Conservation (phyloP, 116 monocot species). For the Cymodocea nodosa region DNA sequence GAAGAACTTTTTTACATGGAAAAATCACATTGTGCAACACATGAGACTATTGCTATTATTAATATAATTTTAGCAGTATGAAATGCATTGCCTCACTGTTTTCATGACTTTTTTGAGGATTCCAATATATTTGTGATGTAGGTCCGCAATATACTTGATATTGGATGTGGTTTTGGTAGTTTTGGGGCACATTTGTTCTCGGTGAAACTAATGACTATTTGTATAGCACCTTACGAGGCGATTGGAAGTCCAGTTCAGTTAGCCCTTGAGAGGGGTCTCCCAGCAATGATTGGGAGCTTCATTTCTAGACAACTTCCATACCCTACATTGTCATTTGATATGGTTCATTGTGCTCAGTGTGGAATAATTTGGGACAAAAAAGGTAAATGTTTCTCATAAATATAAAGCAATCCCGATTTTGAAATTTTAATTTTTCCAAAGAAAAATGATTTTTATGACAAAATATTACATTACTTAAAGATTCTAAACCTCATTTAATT, state of each 20-base stretch:
- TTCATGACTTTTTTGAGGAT: neutral
- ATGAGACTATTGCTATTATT: no score
- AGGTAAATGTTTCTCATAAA: constrained; percentile 16
- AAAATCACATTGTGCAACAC: no score
- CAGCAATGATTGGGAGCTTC: constrained; percentile 45
- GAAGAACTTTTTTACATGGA: no score
- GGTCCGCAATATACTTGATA: constrained; percentile 34
- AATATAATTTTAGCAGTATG: no score
- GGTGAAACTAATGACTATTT: constrained; percentile 30
- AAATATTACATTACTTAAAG: no score
- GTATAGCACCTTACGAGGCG: constrained; percentile 37
- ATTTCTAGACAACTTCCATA: constrained; percentile 44
- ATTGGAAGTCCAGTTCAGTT: constrained; percentile 50
- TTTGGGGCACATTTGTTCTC: constrained; percentile 57
- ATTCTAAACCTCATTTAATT: no score
- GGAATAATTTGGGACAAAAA: constrained; percentile 41
- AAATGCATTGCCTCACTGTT: neutral
- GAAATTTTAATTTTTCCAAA: neutral
- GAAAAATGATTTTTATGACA: no score
- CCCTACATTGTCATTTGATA: constrained; percentile 38
- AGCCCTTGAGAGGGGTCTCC: constrained; percentile 47
- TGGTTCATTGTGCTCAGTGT: constrained; percentile 50
- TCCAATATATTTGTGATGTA: constrained; percentile 4
- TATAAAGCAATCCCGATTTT: neutral
- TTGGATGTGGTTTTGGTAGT: constrained; percentile 57